Conservation (phyloP, 2,329 filamentous ascomycete species). For the Leptographium lundbergii region DNA sequence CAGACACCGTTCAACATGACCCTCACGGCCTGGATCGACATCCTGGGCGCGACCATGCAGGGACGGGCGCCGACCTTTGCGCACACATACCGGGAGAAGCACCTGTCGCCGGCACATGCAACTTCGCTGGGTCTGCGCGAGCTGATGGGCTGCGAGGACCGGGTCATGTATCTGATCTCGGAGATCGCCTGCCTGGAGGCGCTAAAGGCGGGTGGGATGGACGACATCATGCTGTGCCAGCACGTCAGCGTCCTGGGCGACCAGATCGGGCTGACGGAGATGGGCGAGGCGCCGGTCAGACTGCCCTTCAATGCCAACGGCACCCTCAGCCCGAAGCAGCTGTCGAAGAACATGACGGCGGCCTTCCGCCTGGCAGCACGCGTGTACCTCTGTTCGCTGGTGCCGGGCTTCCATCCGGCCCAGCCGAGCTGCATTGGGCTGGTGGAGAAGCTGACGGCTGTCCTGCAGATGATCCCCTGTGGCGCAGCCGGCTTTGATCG, state of each 20-base stretch:
- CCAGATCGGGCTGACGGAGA: slow-evolving; percentile 74
- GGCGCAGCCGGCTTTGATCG: slow-evolving; percentile 78
- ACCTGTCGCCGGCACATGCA: slow-evolving; percentile 52
- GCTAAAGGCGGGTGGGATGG: slow-evolving; percentile 70
- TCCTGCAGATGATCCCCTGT: slow-evolving; percentile 70
- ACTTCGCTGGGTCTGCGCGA: slow-evolving; percentile 65
- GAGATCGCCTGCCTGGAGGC: slow-evolving; percentile 94
- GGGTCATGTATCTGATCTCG: slow-evolving; percentile 94
- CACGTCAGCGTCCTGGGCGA: slow-evolving; percentile 81
- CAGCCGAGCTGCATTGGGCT: slow-evolving; percentile 65
- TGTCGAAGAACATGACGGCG: slow-evolving; percentile 77
- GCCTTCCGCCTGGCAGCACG: slow-evolving; percentile 86
- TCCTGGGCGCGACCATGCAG: slow-evolving; percentile 85
- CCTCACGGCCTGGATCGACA: slow-evolving; percentile 89
- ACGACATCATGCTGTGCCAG: slow-evolving; percentile 74
- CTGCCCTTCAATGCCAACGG: slow-evolving; percentile 56
- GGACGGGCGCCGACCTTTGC: slow-evolving; percentile 79
- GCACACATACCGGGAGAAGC: slow-evolving; percentile 91
- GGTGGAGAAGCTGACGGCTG: slow-evolving; percentile 62
- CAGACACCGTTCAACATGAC: slow-evolving; percentile 92
- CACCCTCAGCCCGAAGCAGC: slow-evolving; percentile 66
- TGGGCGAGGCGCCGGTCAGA: slow-evolving; percentile 43
- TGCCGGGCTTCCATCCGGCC: slow-evolving; percentile 71
- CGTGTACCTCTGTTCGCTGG: slow-evolving; percentile 92
- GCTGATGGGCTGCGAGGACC: slow-evolving; percentile 95